Conservation (phyloP, 176 grass and related monocot genomes). For the Carex littledalei region DNA sequence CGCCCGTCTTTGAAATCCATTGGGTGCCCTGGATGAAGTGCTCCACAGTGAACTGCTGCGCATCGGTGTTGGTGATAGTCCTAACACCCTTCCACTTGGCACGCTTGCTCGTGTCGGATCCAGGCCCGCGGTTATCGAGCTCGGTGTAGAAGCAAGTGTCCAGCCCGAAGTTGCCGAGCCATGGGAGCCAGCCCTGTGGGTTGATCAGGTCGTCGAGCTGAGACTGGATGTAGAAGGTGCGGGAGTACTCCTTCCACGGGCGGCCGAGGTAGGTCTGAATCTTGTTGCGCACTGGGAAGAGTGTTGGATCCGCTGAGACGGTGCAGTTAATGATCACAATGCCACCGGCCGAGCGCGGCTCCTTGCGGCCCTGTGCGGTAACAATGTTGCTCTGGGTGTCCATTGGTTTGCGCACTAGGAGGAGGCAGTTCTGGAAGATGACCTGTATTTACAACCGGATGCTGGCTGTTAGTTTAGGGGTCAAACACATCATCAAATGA, state of each 20-base stretch:
- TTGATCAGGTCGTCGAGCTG: constrained; percentile 63
- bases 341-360: constrained; percentile 37
- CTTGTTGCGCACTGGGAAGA: constrained; percentile 18
- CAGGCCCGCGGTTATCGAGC: constrained; percentile 64
- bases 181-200: constrained; percentile 65
- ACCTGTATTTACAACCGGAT: constrained; percentile 23
- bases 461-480: too few relatives aligned
- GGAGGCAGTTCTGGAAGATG: constrained; percentile 54
- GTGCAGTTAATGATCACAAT: constrained; percentile 80
- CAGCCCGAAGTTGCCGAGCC: constrained; percentile 58
- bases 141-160: constrained; percentile 82
- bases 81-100: constrained; percentile 74
- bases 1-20: constrained; percentile 57
- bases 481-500: not conserved
- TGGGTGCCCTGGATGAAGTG: constrained; percentile 51
- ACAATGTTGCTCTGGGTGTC: constrained; percentile 65
- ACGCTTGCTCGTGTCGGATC: constrained; percentile 49
- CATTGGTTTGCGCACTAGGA: constrained; percentile 54
- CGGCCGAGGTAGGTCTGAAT: constrained; percentile 62
- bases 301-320: constrained; percentile 44
- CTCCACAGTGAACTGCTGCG: constrained; percentile 52
- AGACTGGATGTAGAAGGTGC: constrained; percentile 70
- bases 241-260: constrained; percentile 82
- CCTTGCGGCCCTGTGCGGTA: constrained; percentile 59
- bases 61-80: constrained; percentile 42